Evolutionary conservation across 2,329 filamentous ascomycete genomes (phyloP).

Genomic region (Corynespora cassiicola): DNA sequence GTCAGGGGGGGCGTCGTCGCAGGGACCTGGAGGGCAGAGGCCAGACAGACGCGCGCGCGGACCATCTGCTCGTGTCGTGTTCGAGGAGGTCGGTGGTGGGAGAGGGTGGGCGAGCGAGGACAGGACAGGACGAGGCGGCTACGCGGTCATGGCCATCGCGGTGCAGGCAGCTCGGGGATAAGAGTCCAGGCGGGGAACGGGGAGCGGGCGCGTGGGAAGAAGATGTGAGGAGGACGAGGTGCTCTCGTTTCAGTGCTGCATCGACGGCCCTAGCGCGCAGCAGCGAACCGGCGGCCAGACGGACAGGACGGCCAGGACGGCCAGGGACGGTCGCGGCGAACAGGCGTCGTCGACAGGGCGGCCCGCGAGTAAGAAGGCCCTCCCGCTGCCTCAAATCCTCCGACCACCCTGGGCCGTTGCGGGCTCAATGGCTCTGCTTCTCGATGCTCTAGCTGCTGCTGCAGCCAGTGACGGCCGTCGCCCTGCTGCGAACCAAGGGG

Average conservation of each 20-base stretch:
- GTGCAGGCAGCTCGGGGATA: no score
- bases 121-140: no score
- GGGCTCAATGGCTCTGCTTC: no score
- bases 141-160: no score
- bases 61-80: conserved; percentile 10
- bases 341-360: conserved; percentile 5
- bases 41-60: conserved; percentile 13
- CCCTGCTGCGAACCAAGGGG: no score
- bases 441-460: no score
- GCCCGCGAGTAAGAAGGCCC: conserved; percentile 6
- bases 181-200: not conserved
- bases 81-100: conserved; percentile 2
- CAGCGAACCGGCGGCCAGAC: not conserved
- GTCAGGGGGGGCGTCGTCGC: no score
- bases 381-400: conserved; percentile 3
- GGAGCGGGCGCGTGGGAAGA: not conserved
- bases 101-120: conserved; percentile 2
- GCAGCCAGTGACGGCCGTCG: no score
- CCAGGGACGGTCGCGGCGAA: no score
- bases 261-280: conserved; percentile 1
- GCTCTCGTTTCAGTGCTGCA: conserved; percentile 6
- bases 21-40: conserved; percentile 2
- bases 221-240: not conserved
- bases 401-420: not conserved
- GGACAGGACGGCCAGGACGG: no score